phyloP scores from a whole-genome alignment of 192 early-diverging fungal genomes.

The Coemansia sp. region DNA sequence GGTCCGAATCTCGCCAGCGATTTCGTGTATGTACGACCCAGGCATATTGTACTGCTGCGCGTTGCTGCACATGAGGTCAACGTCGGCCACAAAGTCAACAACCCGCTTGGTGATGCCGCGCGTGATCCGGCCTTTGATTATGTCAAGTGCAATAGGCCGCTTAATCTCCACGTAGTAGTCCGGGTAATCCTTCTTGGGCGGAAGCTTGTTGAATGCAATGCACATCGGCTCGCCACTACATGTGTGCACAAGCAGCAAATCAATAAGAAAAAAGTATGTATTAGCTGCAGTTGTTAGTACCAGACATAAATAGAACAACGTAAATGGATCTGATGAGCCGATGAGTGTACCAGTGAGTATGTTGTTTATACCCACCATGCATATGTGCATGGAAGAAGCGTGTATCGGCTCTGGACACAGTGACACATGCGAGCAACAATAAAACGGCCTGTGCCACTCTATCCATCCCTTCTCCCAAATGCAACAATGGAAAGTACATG shows the following conservation, averaged over 20 bases:
- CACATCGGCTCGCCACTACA: slow-evolving; percentile 47
- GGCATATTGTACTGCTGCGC: slow-evolving; percentile 84
- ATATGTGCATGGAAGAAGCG: too few relatives aligned
- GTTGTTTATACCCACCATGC: too few relatives aligned
- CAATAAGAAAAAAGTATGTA: not conserved
- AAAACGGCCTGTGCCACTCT: too few relatives aligned
- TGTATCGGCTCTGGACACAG: too few relatives aligned
- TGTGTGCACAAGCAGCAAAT: slow-evolving; percentile 1
- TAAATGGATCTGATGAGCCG: too few relatives aligned
- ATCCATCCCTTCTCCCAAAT: too few relatives aligned
- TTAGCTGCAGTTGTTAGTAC: not conserved
- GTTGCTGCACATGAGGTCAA: slow-evolving; percentile 86
- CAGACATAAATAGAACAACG: too few relatives aligned
- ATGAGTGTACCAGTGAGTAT: too few relatives aligned
- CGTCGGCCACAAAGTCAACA: slow-evolving; percentile 70
- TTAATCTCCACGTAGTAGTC: slow-evolving; percentile 90
- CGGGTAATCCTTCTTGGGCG: slow-evolving; percentile 72
- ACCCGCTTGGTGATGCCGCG: slow-evolving; percentile 64
- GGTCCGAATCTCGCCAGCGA: slow-evolving; percentile 39
- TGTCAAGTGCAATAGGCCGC: slow-evolving; percentile 86
- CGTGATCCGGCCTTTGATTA: slow-evolving; percentile 76
- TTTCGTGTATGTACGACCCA: slow-evolving; percentile 44
- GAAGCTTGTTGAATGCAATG: slow-evolving; percentile 58
- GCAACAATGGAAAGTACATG: too few relatives aligned
- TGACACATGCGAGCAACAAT: too few relatives aligned